These are phyloP conservation scores for Trichosporon coremiiforme DNA, from an alignment of 1,284 basidiomycete genomes.

Conservation along the genomic window DNA sequence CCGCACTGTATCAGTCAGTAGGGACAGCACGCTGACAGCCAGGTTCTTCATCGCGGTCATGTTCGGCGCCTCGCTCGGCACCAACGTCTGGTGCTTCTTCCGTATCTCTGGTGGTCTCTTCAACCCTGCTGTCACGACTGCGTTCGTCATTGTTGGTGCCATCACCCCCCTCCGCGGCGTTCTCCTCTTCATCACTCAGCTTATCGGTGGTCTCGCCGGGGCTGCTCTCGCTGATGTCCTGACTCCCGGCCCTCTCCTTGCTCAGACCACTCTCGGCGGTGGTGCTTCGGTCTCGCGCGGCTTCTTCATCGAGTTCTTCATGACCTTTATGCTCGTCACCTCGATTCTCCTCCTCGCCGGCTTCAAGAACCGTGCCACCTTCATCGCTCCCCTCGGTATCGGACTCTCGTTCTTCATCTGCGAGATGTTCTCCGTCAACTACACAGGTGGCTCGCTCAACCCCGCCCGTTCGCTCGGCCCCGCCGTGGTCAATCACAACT, in stretches of 20 bases:
- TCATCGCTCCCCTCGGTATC: conserved; percentile 61
- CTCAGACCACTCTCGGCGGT: conserved; percentile 53
- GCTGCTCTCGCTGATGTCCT: conserved; percentile 56
- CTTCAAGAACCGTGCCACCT: conserved; percentile 60
- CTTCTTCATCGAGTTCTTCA: conserved; percentile 57
- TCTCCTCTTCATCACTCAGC: conserved; percentile 55
- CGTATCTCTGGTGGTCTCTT: conserved; percentile 55
- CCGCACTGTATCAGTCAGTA: neutral
- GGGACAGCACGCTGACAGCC: conserved; percentile 40
- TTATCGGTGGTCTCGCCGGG: conserved; percentile 58
- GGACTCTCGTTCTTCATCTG: conserved; percentile 59
- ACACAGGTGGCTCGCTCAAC: conserved; percentile 56
- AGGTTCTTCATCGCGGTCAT: conserved; percentile 58
- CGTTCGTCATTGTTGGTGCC: conserved; percentile 57
- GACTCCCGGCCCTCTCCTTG: conserved; percentile 51
- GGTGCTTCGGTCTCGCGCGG: conserved; percentile 47
- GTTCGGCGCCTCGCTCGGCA: conserved; percentile 58
- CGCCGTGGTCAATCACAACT: conserved; percentile 46
- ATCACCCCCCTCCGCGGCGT: conserved; percentile 54
- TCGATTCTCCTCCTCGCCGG: conserved; percentile 58
- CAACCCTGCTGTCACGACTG: conserved; percentile 59
- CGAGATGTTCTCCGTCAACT: conserved; percentile 57
- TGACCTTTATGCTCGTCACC: conserved; percentile 56
- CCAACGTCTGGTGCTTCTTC: conserved; percentile 59
- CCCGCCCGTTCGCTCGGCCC: conserved; percentile 56